Base-by-base conservation (phyloP, 1,284 basidiomycete species). In the Apiotrichum sp. region DNA sequence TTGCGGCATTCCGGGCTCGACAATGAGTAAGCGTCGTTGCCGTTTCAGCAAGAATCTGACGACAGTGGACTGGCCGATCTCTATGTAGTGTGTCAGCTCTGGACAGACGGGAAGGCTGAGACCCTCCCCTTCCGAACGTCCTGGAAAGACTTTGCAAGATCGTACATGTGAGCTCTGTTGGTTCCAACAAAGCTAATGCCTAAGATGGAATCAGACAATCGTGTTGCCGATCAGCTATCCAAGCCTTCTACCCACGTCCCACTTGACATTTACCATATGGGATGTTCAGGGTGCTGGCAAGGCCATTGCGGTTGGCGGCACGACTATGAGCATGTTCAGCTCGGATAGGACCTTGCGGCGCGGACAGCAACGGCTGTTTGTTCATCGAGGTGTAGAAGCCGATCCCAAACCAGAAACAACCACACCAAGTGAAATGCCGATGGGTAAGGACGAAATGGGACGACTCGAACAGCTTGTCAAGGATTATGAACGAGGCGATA, bases 391-490 rank as follows among this genome's bases (percentile, higher is more conserved):
- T 4, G 78, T 83, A 16, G 86, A 89, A 67, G 95, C 89, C 2
- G 93, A 98, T 75, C 89, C 89, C 0, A 85, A 84, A 2, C 80
- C 82, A 14, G 86, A 95, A 44, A 84, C 86, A 0, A 81, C 83
- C 0, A 98, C 95, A 0, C 92, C 93, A 0, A 91, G 89, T 72
- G 93, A 96, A 67, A 69, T 87, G 10, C 84, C 59, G 1, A 45
- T 50, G 7, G 55, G 47, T 2, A 81, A 84, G 58, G 93, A 98
- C 68, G 93, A 97, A 75, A 91, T 95, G 88, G 93, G 91, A 2
- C 79, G 93, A 43, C 75, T 99, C 34, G 93, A 98, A 74, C 92
- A 93, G 87, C 82, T 97, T 10, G 87, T 98, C 56, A 98, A 98
- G 80, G 93, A 93, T 70, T 93, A 95, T 66, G 92, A 98, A 69